Percentiles rank a stretch among this genome's conserved stretches.
Evolutionary conservation across 2,329 filamentous ascomycete genomes (phyloP).

Genomic region (Cryphonectria radicalis): DNA sequence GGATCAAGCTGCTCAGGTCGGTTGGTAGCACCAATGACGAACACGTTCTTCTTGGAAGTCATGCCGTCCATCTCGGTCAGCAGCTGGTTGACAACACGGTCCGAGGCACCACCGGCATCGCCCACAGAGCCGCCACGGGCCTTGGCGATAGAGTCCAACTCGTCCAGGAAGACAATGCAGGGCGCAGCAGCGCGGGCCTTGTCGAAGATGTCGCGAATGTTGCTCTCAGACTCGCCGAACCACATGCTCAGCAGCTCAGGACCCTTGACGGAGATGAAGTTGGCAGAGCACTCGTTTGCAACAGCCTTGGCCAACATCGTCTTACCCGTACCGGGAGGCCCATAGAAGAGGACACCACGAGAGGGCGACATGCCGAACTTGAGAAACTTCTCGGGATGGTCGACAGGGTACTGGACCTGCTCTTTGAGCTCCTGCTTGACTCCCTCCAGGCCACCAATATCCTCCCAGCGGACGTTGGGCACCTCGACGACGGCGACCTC

Average conservation of each 20-base stretch:
- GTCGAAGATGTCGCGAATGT: conserved; percentile 99
- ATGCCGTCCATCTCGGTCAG: conserved; percentile 93
- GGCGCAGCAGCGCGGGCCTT: conserved; percentile 97
- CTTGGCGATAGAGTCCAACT: conserved; percentile 99
- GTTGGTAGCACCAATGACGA: conserved; percentile 99
- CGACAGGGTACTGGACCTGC: conserved; percentile 97
- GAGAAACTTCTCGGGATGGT: conserved; percentile 99
- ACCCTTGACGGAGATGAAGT: conserved; percentile 99
- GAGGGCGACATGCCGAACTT: conserved; percentile 99
- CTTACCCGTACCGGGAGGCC: conserved; percentile 99
- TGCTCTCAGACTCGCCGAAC: conserved; percentile 99
- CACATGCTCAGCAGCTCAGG: conserved; percentile 99
- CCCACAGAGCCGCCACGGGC: conserved; percentile 95
- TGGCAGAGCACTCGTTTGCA: conserved; percentile 98
- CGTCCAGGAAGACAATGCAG: conserved; percentile 98
- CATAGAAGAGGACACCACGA: conserved; percentile 98
- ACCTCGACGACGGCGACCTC: conserved; percentile 99
- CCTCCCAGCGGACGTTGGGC: conserved; percentile 98
- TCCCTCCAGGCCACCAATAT: conserved; percentile 96
- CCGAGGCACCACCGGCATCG: conserved; percentile 96
- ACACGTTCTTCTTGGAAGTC: conserved; percentile 99
- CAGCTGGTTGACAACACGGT: conserved; percentile 99
- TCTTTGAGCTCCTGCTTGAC: conserved; percentile 99
- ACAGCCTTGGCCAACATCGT: conserved; percentile 99
- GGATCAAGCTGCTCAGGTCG: conserved; percentile 98